These are phyloP conservation scores for Kodamaea laetipori DNA, from an alignment of 805 yeast genomes.

Conservation along the genomic window DNA sequence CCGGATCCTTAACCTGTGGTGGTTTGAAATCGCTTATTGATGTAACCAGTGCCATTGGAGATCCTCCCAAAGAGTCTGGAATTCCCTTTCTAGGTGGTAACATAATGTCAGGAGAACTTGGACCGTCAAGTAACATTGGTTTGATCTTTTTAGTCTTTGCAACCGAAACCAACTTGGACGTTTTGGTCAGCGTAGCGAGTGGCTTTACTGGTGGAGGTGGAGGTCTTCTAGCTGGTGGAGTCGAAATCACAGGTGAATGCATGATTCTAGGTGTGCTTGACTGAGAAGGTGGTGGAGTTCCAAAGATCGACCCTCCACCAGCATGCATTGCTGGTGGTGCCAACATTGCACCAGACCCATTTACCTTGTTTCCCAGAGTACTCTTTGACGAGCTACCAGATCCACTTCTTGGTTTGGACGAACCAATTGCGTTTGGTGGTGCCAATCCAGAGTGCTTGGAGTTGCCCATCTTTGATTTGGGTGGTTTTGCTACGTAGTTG, in stretches of 20 bases:
- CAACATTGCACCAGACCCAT: neutral
- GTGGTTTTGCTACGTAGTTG: constrained; percentile 7
- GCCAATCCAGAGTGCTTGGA: neutral
- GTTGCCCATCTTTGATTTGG: neutral
- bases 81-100: constrained; percentile 1
- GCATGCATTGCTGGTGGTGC: neutral
- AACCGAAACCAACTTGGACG: neutral
- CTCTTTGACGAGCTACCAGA: neutral
- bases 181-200: neutral
- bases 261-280: constrained; percentile 5
- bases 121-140: neutral
- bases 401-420: constrained; percentile 1
- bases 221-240: constrained; percentile 10
- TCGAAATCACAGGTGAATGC: constrained; percentile 11
- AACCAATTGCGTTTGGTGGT: neutral
- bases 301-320: neutral
- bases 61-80: neutral
- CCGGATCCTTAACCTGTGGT: no score
- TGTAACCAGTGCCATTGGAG: neutral
- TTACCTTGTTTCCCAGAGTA: no score
- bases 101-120: neutral
- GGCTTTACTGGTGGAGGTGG: constrained; percentile 10
- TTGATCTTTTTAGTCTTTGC: neutral
- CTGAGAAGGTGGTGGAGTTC: neutral
- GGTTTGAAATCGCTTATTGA: neutral